Conservation (phyloP, 176 grass and related monocot species). For the Puccinellia tenuiflora region DNA sequence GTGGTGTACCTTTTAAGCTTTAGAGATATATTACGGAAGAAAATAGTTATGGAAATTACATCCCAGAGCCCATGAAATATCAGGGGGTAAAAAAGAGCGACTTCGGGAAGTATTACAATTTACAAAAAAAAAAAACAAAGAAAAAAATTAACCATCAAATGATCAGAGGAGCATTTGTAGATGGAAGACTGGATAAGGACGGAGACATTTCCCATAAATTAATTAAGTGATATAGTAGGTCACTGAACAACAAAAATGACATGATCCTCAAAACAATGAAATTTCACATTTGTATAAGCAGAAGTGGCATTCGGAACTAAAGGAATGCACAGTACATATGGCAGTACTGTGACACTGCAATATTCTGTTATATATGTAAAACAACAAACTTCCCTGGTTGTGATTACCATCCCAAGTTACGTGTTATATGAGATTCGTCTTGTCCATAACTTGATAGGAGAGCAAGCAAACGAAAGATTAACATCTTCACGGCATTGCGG, state of each 20-base stretch:
- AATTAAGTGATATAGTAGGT: background rate
- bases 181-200: background rate
- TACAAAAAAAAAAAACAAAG: background rate
- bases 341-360: background rate
- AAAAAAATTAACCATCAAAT: background rate
- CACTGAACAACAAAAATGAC: background rate
- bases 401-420: background rate
- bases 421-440: background rate
- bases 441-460: background rate
- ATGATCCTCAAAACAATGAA: background rate
- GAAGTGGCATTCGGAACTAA: background rate
- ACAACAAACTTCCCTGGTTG: background rate
- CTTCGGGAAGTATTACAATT: background rate
- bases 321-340: background rate
- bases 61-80: conserved; percentile 4
- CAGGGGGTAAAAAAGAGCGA: background rate
- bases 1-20: background rate
- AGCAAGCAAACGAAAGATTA: background rate
- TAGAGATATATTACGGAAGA: background rate
- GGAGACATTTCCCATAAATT: background rate
- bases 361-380: background rate
- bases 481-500: background rate
- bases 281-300: background rate
- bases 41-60: background rate
- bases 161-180: background rate